Conservation (phyloP, 2,329 filamentous ascomycete genomes). For the Cyclaneusma minus region DNA sequence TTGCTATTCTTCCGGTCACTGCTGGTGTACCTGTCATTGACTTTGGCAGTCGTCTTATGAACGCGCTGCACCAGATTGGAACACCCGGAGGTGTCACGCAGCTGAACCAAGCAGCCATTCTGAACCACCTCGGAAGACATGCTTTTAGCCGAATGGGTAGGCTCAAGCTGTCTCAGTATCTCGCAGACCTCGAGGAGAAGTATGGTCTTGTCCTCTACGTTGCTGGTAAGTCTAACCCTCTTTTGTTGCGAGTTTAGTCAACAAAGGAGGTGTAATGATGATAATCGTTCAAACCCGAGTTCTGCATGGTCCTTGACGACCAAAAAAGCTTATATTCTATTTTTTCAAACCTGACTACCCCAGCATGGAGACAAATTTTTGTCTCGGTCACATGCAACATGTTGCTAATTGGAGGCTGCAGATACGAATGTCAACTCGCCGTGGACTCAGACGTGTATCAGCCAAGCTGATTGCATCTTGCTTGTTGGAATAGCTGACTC, state of each 20-base stretch:
- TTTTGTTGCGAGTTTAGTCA: slow-evolving; percentile 29
- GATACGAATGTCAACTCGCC: slow-evolving; percentile 95
- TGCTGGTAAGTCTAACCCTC: slow-evolving; percentile 40
- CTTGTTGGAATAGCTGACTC: slow-evolving; percentile 83
- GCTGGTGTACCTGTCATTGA: slow-evolving; percentile 87
- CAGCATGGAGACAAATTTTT: slow-evolving; percentile 2
- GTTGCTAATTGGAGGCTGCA: slow-evolving; percentile 15
- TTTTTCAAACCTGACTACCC: slow-evolving; percentile 46
- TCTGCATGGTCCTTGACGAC: slow-evolving; percentile 16
- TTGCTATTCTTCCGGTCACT: slow-evolving; percentile 82
- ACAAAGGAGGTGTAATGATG: slow-evolving; percentile 29
- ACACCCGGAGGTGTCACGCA: slow-evolving; percentile 81
- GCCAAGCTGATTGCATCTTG: slow-evolving; percentile 90
- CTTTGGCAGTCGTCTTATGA: slow-evolving; percentile 79
- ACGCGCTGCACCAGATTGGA: slow-evolving; percentile 77
- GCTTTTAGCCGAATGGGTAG: slow-evolving; percentile 98
- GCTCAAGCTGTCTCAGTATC: slow-evolving; percentile 84
- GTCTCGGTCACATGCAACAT: slow-evolving; percentile 8
- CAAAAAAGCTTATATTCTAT: slow-evolving; percentile 34
- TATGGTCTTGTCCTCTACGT: slow-evolving; percentile 92
- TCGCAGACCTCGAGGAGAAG: slow-evolving; percentile 93
- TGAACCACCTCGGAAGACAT: slow-evolving; percentile 89
- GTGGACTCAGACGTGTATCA: slow-evolving; percentile 97
- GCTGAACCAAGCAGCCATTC: slow-evolving; percentile 81
- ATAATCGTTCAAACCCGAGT: slow-evolving; percentile 12